phyloP scores from a whole-genome alignment of 805 yeast genomes.

The Sugiyamaella valdiviana region DNA sequence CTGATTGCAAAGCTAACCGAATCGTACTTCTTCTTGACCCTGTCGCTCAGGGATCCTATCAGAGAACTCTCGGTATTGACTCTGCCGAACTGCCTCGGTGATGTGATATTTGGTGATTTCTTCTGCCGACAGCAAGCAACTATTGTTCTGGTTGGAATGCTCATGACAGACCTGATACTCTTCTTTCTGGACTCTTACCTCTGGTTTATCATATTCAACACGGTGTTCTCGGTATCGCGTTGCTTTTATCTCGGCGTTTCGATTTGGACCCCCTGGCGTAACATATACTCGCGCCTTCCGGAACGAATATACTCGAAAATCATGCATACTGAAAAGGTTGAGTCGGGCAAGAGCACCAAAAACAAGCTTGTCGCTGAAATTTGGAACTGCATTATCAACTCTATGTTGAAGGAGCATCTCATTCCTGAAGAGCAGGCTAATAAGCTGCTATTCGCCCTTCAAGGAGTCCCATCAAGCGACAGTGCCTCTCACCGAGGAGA shows the following conservation, averaged over 20 bases:
- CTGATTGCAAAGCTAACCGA: slow-evolving; percentile 84
- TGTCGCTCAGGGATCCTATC: slow-evolving; percentile 91
- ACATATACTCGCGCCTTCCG: slow-evolving; percentile 84
- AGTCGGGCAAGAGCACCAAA: not conserved
- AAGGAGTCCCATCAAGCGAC: slow-evolving; percentile 30
- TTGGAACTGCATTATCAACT: slow-evolving; percentile 77
- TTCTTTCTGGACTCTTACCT: slow-evolving; percentile 98
- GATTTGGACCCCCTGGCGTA: slow-evolving; percentile 98
- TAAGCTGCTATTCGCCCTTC: slow-evolving; percentile 42
- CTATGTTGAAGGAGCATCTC: slow-evolving; percentile 77
- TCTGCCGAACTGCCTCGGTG: slow-evolving; percentile 92
- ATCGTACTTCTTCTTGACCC: slow-evolving; percentile 86
- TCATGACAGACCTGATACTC: slow-evolving; percentile 82
- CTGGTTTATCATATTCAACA: slow-evolving; percentile 96
- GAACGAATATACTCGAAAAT: slow-evolving; percentile 69
- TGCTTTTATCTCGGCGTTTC: slow-evolving; percentile 98
- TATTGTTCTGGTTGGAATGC: slow-evolving; percentile 87
- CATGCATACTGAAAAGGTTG: slow-evolving; percentile 39
- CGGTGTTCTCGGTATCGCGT: slow-evolving; percentile 92
- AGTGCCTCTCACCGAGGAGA: slow-evolving; percentile 30
- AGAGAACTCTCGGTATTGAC: slow-evolving; percentile 75
- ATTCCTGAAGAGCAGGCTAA: slow-evolving; percentile 61
- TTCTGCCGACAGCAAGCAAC: slow-evolving; percentile 82
- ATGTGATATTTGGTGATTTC: slow-evolving; percentile 73
- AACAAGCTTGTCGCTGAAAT: slow-evolving; percentile 60